Evolutionary conservation across 2,329 filamentous ascomycete genomes (phyloP).

Genomic region (Colletotrichum sp.): DNA sequence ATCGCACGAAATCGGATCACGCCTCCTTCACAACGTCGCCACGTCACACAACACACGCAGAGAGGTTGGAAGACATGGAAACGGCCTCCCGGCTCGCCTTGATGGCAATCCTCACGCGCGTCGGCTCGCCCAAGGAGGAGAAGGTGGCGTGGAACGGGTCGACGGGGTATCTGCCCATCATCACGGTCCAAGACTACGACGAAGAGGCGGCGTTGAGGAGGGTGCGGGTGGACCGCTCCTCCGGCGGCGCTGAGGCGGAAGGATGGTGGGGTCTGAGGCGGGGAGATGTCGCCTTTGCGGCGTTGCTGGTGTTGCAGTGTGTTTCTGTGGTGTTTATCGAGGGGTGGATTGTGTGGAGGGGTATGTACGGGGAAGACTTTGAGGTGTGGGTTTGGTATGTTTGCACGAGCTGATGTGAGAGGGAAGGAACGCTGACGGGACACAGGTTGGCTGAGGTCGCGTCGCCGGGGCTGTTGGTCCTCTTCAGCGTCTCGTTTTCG

Average conservation of each 20-base stretch:
- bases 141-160: slow-evolving; percentile 4
- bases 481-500: slow-evolving; percentile 85
- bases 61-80: background rate
- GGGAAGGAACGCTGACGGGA: background rate
- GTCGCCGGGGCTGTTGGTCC: slow-evolving; percentile 54
- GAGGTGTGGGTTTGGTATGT: slow-evolving; percentile 30
- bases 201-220: background rate
- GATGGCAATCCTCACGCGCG: background rate
- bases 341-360: slow-evolving; percentile 30
- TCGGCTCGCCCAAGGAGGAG: background rate
- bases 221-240: background rate
- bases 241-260: background rate
- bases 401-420: too few relatives aligned
- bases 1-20: background rate
- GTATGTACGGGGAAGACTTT: slow-evolving; percentile 25
- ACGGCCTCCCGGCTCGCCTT: background rate
- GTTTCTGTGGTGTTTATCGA: slow-evolving; percentile 27
- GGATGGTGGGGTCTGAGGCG: background rate
- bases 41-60: background rate
- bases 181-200: background rate
- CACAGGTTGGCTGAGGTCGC: slow-evolving; percentile 6
- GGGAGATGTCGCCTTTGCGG: slow-evolving; percentile 26
- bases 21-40: background rate
- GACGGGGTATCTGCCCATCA: background rate
- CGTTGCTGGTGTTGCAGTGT: slow-evolving; percentile 31